These are phyloP conservation scores for Marasmius tenuissimus DNA, from an alignment of 1,284 basidiomycete genomes.

Conservation along the genomic window DNA sequence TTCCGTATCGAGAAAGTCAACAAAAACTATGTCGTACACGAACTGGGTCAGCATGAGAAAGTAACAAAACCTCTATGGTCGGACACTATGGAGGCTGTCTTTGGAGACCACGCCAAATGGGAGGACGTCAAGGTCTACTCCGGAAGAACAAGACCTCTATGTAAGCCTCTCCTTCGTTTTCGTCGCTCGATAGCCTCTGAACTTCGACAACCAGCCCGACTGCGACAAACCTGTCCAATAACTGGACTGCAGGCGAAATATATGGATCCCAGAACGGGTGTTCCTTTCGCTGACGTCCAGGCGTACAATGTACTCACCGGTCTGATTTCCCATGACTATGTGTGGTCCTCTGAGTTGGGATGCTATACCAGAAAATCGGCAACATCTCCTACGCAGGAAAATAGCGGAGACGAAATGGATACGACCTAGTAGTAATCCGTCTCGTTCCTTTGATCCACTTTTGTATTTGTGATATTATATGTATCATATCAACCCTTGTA, in stretches of 20 bases:
- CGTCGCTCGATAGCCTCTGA: slow-evolving; percentile 1
- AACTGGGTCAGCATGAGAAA: slow-evolving; percentile 47
- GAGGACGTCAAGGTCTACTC: slow-evolving; percentile 62
- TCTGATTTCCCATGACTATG: slow-evolving; percentile 61
- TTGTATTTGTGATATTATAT: too few relatives aligned
- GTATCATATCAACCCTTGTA: too few relatives aligned
- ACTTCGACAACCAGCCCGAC: slow-evolving; percentile 46
- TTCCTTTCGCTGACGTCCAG: slow-evolving; percentile 71
- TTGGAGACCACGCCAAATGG: slow-evolving; percentile 75
- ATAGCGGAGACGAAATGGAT: neutral
- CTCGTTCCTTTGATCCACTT: too few relatives aligned
- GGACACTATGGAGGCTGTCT: slow-evolving; percentile 74
- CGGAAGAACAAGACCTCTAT: slow-evolving; percentile 57
- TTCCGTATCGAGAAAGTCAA: slow-evolving; percentile 44
- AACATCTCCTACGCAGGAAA: neutral
- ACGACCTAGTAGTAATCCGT: neutral
- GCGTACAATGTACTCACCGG: slow-evolving; percentile 64
- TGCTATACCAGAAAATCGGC: slow-evolving; percentile 19
- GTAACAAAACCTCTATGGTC: slow-evolving; percentile 58
- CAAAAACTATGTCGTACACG: slow-evolving; percentile 68
- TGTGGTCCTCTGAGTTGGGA: slow-evolving; percentile 60
- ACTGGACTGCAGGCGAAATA: slow-evolving; percentile 69
- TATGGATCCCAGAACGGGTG: slow-evolving; percentile 72
- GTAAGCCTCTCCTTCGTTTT: slow-evolving; percentile 37
- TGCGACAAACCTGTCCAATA: slow-evolving; percentile 59